Evolutionary conservation across 495 filamentous ascomycete genomes (phyloP).

Genomic region (Xanthoparmelia taractica): DNA sequence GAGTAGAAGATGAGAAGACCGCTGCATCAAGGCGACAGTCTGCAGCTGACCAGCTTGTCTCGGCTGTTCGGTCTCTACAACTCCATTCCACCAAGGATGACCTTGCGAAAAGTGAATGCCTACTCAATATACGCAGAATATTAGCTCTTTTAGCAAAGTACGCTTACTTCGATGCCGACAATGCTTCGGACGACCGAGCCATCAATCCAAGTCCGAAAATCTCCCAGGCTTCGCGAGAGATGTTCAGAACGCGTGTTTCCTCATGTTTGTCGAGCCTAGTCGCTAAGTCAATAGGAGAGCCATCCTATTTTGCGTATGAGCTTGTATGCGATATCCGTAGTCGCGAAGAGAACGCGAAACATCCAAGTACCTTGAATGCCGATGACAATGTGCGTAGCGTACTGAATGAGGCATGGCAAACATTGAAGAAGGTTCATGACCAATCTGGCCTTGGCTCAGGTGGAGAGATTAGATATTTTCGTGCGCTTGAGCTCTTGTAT

Average conservation of each 20-base stretch:
- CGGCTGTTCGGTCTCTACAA: slow-evolving; percentile 36
- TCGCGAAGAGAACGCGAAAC: slow-evolving; percentile 34
- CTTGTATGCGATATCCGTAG: slow-evolving; percentile 47
- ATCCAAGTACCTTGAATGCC: slow-evolving; percentile 42
- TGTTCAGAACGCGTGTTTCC: slow-evolving; percentile 60
- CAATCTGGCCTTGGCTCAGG: background rate
- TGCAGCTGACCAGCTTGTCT: slow-evolving; percentile 41
- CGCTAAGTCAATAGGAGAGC: slow-evolving; percentile 48
- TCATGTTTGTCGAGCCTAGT: slow-evolving; percentile 63
- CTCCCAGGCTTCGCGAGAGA: slow-evolving; percentile 54
- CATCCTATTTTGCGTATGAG: slow-evolving; percentile 38
- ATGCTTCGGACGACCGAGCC: background rate
- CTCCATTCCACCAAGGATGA: background rate
- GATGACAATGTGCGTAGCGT: slow-evolving; percentile 53
- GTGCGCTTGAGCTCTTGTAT: slow-evolving; percentile 68
- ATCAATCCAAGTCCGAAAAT: slow-evolving; percentile 37
- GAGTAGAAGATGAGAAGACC: slow-evolving; percentile 37
- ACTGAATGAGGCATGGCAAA: slow-evolving; percentile 54
- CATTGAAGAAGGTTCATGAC: slow-evolving; percentile 55
- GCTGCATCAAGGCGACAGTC: slow-evolving; percentile 42
- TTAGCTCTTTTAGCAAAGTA: slow-evolving; percentile 31
- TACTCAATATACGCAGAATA: slow-evolving; percentile 9
- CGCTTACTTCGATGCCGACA: slow-evolving; percentile 35
- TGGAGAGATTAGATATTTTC: slow-evolving; percentile 21
- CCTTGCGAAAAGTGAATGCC: background rate